A percentile compares a stretch with the other conserved stretches of the same genome.
Evolutionary conservation across 1,139 yeast genomes (phyloP).

Genomic region (Saccharomyces hybrid): DNA sequence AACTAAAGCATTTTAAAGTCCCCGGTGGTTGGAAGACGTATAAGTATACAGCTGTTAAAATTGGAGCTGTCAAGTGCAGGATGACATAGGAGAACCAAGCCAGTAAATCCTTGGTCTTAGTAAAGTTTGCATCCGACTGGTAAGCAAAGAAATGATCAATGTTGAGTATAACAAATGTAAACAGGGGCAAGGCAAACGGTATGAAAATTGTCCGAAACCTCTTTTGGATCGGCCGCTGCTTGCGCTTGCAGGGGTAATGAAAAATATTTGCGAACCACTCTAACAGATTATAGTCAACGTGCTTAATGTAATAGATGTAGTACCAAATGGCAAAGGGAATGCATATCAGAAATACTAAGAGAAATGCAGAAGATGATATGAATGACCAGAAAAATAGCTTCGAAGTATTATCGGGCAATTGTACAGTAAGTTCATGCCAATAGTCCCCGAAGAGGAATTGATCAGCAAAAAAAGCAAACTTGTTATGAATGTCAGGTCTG

Average conservation of each 20-base stretch:
- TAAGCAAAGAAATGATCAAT: constrained; percentile 35
- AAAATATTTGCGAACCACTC: constrained; percentile 24
- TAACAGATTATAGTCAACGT: constrained; percentile 15
- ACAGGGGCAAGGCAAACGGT: constrained; percentile 23
- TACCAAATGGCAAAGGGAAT: constrained; percentile 23
- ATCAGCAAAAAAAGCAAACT: constrained; percentile 25
- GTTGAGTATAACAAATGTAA: constrained; percentile 30
- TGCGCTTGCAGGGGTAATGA: constrained; percentile 15
- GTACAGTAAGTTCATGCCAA: constrained; percentile 22
- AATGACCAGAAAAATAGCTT: constrained; percentile 2
- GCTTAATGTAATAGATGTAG: constrained; percentile 19
- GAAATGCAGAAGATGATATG: constrained; percentile 6
- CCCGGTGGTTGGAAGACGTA: constrained; percentile 65
- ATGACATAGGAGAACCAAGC: constrained; percentile 59
- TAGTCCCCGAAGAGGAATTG: constrained; percentile 28
- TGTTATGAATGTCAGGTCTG: constrained; percentile 46
- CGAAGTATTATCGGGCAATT: constrained; percentile 8
- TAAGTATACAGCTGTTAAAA: constrained; percentile 54
- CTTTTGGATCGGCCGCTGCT: constrained; percentile 12
- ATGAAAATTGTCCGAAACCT: constrained; percentile 12
- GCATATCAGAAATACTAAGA: constrained; percentile 1
- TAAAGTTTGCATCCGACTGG: constrained; percentile 27
- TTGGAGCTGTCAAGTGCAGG: constrained; percentile 52
- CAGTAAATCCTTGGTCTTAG: constrained; percentile 41
- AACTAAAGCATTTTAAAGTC: constrained; percentile 43